These are phyloP conservation scores for Ganoderma lingzhi DNA, from an alignment of 1,284 basidiomycete species.

Conservation along the genomic window DNA sequence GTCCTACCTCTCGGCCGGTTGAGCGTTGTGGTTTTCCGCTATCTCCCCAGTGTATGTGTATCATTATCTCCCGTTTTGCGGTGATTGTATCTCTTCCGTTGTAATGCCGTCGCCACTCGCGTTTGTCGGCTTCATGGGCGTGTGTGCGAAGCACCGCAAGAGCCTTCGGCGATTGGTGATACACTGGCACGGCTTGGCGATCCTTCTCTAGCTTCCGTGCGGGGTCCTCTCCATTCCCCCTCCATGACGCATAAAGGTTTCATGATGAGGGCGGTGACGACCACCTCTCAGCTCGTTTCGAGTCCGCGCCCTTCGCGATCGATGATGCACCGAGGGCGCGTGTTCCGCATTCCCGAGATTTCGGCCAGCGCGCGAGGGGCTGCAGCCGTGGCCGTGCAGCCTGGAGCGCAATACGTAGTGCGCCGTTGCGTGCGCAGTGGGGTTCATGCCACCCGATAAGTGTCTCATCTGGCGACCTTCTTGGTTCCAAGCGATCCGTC, in stretches of 20 bases:
- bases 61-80: background rate
- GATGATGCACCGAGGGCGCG: background rate
- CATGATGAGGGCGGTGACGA: background rate
- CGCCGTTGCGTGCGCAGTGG: background rate
- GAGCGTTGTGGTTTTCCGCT: background rate
- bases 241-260: background rate
- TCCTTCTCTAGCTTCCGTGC: background rate
- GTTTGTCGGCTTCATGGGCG: background rate
- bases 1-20: slow-evolving; percentile 6
- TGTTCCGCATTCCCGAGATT: background rate
- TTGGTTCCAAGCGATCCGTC: background rate
- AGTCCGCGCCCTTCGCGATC: slow-evolving; percentile 1
- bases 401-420: background rate
- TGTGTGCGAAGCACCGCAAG: background rate
- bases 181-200: background rate
- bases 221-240: background rate
- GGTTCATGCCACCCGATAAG: background rate
- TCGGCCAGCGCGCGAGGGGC: background rate
- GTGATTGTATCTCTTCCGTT: background rate
- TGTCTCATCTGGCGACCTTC: background rate
- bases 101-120: background rate
- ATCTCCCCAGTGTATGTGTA: slow-evolving; percentile 5
- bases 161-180: background rate
- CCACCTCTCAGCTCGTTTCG: background rate
- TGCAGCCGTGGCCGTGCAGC: background rate